Percentiles rank a stretch among this genome's conserved stretches.
Conservation (phyloP, 805 yeast species). For the Phaffomyces antillensis region DNA sequence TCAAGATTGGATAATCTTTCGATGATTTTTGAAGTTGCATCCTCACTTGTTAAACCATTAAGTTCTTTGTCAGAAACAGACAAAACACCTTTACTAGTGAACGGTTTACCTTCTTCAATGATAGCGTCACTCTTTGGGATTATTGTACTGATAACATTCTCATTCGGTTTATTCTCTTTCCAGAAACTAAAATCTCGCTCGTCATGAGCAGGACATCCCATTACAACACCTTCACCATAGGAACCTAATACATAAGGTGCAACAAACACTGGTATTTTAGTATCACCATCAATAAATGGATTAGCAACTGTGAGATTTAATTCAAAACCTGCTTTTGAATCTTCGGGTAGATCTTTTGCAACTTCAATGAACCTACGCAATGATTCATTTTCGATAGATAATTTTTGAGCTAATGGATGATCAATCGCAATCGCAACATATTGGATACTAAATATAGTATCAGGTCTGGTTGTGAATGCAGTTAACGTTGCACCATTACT, state of each 20-base stretch:
- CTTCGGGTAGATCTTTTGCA: conserved; percentile 32
- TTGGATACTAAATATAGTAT: conserved; percentile 78
- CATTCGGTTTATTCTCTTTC: conserved; percentile 48
- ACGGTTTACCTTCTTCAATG: conserved; percentile 24
- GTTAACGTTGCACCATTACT: conserved; percentile 27
- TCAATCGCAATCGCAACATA: conserved; percentile 70
- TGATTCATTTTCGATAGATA: conserved; percentile 30
- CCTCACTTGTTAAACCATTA: conserved; percentile 39
- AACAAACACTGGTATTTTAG: conserved; percentile 63
- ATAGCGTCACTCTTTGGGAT: conserved; percentile 10
- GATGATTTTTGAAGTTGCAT: conserved; percentile 46
- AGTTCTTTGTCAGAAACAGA: conserved; percentile 41
- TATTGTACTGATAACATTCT: conserved; percentile 12
- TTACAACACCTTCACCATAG: conserved; percentile 91
- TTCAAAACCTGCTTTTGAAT: conserved; percentile 54
- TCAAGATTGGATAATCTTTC: conserved; percentile 30
- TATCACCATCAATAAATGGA: conserved; percentile 45
- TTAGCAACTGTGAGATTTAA: conserved; percentile 41
- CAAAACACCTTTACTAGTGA: conserved; percentile 40
- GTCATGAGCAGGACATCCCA: conserved; percentile 98
- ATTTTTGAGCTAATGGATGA: conserved; percentile 50
- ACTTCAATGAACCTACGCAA: conserved; percentile 40
- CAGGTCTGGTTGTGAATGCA: conserved; percentile 85
- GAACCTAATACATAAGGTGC: conserved; percentile 85
- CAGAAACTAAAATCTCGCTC: conserved; percentile 78